Evolutionary conservation across 768 basidiomycete genomes (phyloP).

Genomic region (Lentinula aciculospora): DNA sequence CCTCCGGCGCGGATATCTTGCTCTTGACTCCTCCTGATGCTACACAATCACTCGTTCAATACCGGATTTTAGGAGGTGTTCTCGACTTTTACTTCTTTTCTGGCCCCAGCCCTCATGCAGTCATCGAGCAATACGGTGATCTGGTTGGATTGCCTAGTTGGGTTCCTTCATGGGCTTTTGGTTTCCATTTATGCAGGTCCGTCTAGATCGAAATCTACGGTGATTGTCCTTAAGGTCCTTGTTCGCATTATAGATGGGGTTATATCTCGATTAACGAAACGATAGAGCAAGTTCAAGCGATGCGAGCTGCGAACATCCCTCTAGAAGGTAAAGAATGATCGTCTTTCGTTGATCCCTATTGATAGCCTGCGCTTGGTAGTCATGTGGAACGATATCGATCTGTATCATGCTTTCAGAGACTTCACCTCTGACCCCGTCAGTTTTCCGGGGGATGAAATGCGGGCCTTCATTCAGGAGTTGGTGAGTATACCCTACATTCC

Average conservation of each 20-base stretch:
- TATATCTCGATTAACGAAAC: conserved; percentile 47
- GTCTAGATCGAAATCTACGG: neutral
- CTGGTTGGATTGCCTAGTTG: conserved; percentile 65
- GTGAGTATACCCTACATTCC: conserved; percentile 29
- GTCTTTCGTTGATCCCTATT: neutral
- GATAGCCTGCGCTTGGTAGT: conserved; percentile 33
- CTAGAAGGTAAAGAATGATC: conserved; percentile 47
- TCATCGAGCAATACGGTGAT: conserved; percentile 66
- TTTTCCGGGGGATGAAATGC: conserved; percentile 51
- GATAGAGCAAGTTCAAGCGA: conserved; percentile 45
- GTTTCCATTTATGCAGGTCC: conserved; percentile 70
- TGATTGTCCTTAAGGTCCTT: neutral
- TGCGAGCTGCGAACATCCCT: conserved; percentile 69
- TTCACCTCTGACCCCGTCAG: conserved; percentile 64
- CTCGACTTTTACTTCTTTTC: conserved; percentile 78
- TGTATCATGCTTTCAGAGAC: conserved; percentile 64
- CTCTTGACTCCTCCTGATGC: conserved; percentile 54
- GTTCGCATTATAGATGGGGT: conserved; percentile 22
- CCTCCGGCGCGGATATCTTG: conserved; percentile 67
- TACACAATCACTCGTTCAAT: conserved; percentile 59
- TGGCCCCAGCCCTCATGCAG: conserved; percentile 45
- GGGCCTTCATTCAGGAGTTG: conserved; percentile 47
- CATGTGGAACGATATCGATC: conserved; percentile 78
- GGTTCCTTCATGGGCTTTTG: conserved; percentile 74
- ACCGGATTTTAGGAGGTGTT: conserved; percentile 69